Evolutionary conservation across 371 early-diverging fungal genomes (phyloP).

Genomic region (Rhizopus delemar): DNA sequence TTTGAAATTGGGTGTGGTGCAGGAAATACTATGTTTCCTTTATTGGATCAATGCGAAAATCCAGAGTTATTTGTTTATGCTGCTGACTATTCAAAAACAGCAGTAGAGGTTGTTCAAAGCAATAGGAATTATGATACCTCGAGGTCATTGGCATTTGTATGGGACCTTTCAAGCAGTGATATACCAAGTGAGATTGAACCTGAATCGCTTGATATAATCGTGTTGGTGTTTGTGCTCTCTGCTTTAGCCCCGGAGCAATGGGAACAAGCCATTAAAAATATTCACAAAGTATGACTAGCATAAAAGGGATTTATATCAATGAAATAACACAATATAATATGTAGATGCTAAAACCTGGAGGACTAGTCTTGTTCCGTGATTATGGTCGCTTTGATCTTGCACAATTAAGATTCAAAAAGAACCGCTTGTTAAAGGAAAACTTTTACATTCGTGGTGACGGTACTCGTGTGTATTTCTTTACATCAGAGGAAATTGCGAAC

Average conservation of each 20-base stretch:
- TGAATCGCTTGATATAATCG: conserved; percentile 73
- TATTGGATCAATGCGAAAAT: conserved; percentile 72
- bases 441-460: conserved; percentile 92
- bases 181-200: conserved; percentile 65
- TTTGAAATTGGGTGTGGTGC: conserved; percentile 95
- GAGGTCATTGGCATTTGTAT: conserved; percentile 79
- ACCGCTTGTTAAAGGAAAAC: conserved; percentile 61
- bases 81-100: conserved; percentile 81
- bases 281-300: conserved; percentile 46
- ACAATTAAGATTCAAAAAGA: conserved; percentile 79
- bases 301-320: not conserved
- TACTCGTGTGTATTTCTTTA: conserved; percentile 68
- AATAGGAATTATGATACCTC: conserved; percentile 57
- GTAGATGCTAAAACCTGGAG: conserved; percentile 73
- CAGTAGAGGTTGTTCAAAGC: conserved; percentile 72
- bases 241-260: conserved; percentile 84
- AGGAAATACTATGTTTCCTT: conserved; percentile 93
- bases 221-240: conserved; percentile 80
- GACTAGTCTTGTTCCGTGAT: conserved; percentile 82
- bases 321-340: not conserved
- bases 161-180: conserved; percentile 71
- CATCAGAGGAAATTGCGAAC: conserved; percentile 54
- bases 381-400: conserved; percentile 88
- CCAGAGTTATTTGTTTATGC: conserved; percentile 70
- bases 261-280: conserved; percentile 68